Evolutionary conservation across 164 flowering plant species (phyloP), one percentile per base, ranked within the genome.

Genomic region (Chimonanthus praecox): DNA sequence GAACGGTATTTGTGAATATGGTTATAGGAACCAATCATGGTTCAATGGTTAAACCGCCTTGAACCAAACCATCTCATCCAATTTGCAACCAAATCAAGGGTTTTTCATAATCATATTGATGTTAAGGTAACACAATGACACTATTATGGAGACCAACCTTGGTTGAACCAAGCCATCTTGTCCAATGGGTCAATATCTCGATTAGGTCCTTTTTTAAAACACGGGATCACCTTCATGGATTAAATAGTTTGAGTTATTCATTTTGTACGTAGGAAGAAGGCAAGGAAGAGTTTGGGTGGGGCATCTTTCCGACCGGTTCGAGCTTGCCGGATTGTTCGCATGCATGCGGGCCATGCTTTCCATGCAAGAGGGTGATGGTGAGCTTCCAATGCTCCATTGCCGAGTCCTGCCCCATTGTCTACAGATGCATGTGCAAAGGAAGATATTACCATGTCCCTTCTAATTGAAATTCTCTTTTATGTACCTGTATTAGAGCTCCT

Each of bases 351-450:
- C 78, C 92, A 0, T 92, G 97, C 77, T 75, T 73, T 61, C 95
- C 97, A 47, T 92, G 97, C 88, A 88, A 82, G 81, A 83, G 91
- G 73, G 97, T 90, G 76, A 90, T 87, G 84, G 89, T 92, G 73
- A 87, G 92, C 88, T 87, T 83, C 85, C 85, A 83, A 77, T 92
- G 96, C 73, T 78, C 88, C 47, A 50, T 64, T 18, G 77, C 87
- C n/a, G 96, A 92, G 82, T 85, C 97, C 0, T 92, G 96, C 78
- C 94, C 96, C 6, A 78, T 88, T 58, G 87, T 89, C 48, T 92
- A 92, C 80, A 80, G 90, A 71, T 92, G 97, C 77, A 83, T 83
- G 89, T 90, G 97, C 69, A 81, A 72, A 74, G 81, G 83, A 60
- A 78, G 49, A 76, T 81, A 76, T 45, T 81, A 75, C 67, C 83